Evolutionary conservation across 331 rosid genomes (phyloP).

Genomic region (Malus hybrid): DNA sequence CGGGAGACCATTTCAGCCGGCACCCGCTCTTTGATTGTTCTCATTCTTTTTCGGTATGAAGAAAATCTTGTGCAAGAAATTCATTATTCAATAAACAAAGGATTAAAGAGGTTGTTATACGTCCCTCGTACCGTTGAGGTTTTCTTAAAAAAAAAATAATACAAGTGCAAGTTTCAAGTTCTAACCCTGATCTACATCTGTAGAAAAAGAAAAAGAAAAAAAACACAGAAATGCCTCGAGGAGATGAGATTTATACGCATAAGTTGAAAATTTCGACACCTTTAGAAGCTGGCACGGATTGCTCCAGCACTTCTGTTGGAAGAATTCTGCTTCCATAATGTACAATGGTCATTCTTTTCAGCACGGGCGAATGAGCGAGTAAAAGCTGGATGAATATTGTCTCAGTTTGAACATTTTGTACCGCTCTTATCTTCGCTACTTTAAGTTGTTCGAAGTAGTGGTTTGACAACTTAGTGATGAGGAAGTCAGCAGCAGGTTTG

Average conservation of each 20-base stretch:
- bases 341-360: not conserved
- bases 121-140: too few species aligned
- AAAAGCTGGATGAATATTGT: not conserved
- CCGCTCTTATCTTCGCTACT: slow-evolving; percentile 6
- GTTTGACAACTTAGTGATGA: not conserved
- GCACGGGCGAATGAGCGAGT: slow-evolving; percentile 11
- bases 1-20: too few species aligned
- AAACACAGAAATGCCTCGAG: not conserved
- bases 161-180: not conserved
- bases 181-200: not conserved
- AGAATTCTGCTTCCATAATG: not conserved
- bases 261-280: slow-evolving; percentile 6
- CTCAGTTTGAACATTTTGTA: not conserved
- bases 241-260: not conserved
- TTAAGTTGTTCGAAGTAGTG: slow-evolving; percentile 3
- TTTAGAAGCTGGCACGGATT: not conserved
- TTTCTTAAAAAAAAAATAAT: too few species aligned
- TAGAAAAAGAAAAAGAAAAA: too few species aligned
- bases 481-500: not conserved
- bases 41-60: too few species aligned
- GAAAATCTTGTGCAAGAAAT: too few species aligned
- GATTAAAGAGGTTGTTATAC: not conserved
- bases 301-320: not conserved
- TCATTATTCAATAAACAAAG: not conserved
- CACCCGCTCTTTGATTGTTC: too few species aligned